phyloP scores from a whole-genome alignment of 805 yeast genomes.

The Saccharomycopsis fodiens region DNA sequence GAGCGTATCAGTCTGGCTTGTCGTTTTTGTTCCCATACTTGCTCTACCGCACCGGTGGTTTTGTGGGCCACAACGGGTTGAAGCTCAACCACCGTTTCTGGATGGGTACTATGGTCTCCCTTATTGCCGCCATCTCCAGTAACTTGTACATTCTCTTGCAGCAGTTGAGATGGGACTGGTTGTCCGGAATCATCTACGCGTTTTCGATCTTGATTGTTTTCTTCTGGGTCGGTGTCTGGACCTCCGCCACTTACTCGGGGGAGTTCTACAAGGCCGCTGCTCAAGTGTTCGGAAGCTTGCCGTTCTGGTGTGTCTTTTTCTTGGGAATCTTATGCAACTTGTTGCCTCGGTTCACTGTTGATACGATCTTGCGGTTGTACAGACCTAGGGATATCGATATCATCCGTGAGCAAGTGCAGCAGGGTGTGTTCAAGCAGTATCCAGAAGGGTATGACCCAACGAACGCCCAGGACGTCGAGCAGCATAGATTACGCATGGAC shows the following conservation, averaged over 20 bases:
- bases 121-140: conserved; percentile 56
- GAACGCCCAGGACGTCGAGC: conserved; percentile 21
- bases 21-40: conserved; percentile 64
- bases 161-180: conserved; percentile 75
- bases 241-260: conserved; percentile 40
- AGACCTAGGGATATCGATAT: conserved; percentile 64
- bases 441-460: conserved; percentile 45
- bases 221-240: conserved; percentile 80
- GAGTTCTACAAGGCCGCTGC: conserved; percentile 62
- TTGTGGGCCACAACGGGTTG: conserved; percentile 40
- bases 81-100: conserved; percentile 60
- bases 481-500: conserved; percentile 15
- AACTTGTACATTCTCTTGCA: conserved; percentile 59
- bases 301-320: conserved; percentile 60
- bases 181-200: conserved; percentile 43
- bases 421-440: conserved; percentile 44
- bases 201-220: conserved; percentile 52
- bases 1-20: conserved; percentile 62
- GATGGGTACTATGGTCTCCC: conserved; percentile 57
- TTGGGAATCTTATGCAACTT: conserved; percentile 48
- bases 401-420: conserved; percentile 50
- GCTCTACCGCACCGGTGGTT: conserved; percentile 38
- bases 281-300: conserved; percentile 50
- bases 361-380: conserved; percentile 43
- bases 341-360: conserved; percentile 52